Evolutionary conservation across 2,329 filamentous ascomycete species (phyloP).

Genomic region (Colletotrichum magnum): DNA sequence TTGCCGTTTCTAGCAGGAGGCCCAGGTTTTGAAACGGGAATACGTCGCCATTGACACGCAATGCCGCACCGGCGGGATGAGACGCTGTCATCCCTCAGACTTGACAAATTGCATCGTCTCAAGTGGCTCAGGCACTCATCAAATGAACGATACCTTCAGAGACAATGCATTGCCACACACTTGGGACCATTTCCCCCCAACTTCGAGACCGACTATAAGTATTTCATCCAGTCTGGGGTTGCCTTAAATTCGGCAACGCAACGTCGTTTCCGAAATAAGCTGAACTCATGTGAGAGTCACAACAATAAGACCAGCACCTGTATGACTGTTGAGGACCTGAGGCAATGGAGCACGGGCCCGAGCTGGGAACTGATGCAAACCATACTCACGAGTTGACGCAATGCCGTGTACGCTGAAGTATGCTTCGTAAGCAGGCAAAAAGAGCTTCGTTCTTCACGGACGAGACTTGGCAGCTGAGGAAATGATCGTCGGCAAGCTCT

Average conservation of each 20-base stretch:
- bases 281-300: constrained; percentile 3
- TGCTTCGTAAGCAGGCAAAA: neutral
- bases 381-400: constrained; percentile 9
- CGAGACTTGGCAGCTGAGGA: constrained; percentile 15
- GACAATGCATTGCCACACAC: neutral
- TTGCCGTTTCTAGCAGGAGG: too few species aligned
- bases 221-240: neutral
- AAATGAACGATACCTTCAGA: constrained; percentile 18
- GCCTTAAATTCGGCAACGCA: neutral
- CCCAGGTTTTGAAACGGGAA: neutral
- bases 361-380: too few species aligned
- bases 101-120: constrained; percentile 20
- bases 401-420: constrained; percentile 23
- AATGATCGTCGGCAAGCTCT: constrained; percentile 10
- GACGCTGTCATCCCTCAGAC: constrained; percentile 10
- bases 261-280: neutral
- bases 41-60: too few species aligned
- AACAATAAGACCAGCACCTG: constrained; percentile 2
- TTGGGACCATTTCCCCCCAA: neutral
- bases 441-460: neutral
- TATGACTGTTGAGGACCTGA: neutral
- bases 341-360: neutral
- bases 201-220: neutral
- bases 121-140: constrained; percentile 1
- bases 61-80: neutral